Evolutionary conservation across 345 rosid genomes (phyloP), one percentile per base, ranked within the genome.

Genomic region (Linum usitatissimum): DNA sequence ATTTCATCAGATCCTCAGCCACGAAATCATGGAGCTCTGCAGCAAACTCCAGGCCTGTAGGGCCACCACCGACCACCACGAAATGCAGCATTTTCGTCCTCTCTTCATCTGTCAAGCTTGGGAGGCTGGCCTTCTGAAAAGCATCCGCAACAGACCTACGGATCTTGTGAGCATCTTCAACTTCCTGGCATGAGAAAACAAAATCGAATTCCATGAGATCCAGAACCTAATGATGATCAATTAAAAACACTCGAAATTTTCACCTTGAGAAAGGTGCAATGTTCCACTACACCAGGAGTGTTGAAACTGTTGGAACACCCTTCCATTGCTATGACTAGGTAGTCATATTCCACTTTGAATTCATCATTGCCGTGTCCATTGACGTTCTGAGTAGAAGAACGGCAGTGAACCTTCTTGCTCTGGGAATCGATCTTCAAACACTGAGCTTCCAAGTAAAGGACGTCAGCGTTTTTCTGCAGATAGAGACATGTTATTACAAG

Each of bases 1-100:
- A 75, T 48, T 69, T 90, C 72, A 90, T 81, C 39, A 94, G 64
- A 72, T 94, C 99, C 72, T 94, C 93, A n/a, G 62, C 83, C 57
- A 94, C 92, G 71, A 79, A 90, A 78, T 94, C 99, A 76, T 90
- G 85, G 63, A 94, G 86, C 77, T 88, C 96, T 10, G 97, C 97
- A 61, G 99, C 92, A 79, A 94, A 94, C 71, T 94, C 99, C 73
- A 94, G 97, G 56, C 99, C 99, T 15, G 96, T 84, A 63, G 99
- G 99, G 18, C 99, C 99, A 72, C 99, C 99, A 19, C 97, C 97
- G 80, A 94, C 99, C 18, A 94, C 76, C 65, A 94, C 97, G 70
- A 94, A 94, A 70, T 94, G 99, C 68, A 94, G 95, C 64, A 88
- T 88, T 71, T 79, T 83, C 79, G 78, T 79, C 55, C 92, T 86